phyloP scores from a whole-genome alignment of 2,329 filamentous ascomycete genomes.

The Ceratocystis cacaofunesta region DNA sequence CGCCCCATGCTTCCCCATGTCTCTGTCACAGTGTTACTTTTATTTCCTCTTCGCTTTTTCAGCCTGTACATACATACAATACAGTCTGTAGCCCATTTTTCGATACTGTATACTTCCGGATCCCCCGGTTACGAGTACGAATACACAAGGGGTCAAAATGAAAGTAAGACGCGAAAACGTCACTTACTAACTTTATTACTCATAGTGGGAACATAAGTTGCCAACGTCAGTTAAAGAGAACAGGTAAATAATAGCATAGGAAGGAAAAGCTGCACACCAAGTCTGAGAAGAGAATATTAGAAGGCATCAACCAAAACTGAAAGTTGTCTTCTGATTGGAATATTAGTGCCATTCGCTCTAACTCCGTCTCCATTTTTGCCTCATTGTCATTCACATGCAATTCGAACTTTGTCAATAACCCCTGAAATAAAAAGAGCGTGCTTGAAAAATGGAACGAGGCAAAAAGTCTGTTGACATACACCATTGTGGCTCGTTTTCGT shows the following conservation, averaged over 20 bases:
- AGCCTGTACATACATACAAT: not conserved
- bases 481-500: not conserved
- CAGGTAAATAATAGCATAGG: no score
- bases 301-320: not conserved
- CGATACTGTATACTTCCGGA: not conserved
- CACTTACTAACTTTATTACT: not conserved
- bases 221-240: not conserved
- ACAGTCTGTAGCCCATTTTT: not conserved
- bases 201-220: not conserved
- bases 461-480: not conserved
- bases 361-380: no score
- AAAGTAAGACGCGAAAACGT: conserved; percentile 1
- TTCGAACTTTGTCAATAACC: not conserved
- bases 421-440: not conserved
- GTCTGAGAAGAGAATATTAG: not conserved
- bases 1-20: not conserved
- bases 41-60: not conserved
- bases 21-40: not conserved
- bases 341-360: no score
- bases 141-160: conserved; percentile 6
- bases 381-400: not conserved
- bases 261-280: not conserved
- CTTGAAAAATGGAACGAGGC: not conserved
- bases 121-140: conserved; percentile 17
- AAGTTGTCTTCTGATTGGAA: not conserved